Conservation (phyloP, 192 early-diverging fungal species). For the Coemansia javaensis region DNA sequence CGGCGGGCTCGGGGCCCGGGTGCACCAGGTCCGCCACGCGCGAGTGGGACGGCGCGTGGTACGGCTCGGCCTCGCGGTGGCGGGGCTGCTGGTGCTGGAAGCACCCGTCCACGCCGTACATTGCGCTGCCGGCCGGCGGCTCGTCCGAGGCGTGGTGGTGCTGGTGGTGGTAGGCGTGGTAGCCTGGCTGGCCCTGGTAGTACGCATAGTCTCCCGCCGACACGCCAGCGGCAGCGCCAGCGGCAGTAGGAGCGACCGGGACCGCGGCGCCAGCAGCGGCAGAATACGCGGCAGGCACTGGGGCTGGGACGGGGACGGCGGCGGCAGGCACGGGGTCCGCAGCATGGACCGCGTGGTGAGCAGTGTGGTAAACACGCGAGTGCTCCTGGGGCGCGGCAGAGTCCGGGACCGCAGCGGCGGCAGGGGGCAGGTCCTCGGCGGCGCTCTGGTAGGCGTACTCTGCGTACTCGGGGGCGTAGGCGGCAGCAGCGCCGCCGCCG, state of each 20-base stretch:
- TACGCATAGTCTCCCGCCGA: background rate
- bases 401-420: background rate
- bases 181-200: background rate
- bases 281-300: background rate
- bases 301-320: background rate
- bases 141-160: background rate
- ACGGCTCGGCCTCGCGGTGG: too few relatives aligned
- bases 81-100: too few relatives aligned
- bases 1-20: background rate
- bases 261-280: background rate
- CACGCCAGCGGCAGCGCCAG: background rate
- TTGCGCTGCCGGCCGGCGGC: too few relatives aligned
- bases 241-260: background rate
- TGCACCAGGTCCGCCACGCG: slow-evolving; percentile 14
- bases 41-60: slow-evolving; percentile 13
- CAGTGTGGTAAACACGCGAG: slow-evolving; percentile 1
- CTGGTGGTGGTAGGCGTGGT: slow-evolving; percentile 3
- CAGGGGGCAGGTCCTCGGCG: background rate
- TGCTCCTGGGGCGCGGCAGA: slow-evolving; percentile 1
- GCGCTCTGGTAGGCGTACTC: slow-evolving; percentile 3
- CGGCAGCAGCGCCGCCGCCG: slow-evolving; percentile 1
- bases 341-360: background rate
- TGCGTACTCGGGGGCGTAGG: background rate
- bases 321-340: background rate
- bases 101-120: too few relatives aligned